Evolutionary conservation across 1,284 basidiomycete species (phyloP), one percentile per base, ranked within the genome.

Genomic region (Tilletia indica): DNA sequence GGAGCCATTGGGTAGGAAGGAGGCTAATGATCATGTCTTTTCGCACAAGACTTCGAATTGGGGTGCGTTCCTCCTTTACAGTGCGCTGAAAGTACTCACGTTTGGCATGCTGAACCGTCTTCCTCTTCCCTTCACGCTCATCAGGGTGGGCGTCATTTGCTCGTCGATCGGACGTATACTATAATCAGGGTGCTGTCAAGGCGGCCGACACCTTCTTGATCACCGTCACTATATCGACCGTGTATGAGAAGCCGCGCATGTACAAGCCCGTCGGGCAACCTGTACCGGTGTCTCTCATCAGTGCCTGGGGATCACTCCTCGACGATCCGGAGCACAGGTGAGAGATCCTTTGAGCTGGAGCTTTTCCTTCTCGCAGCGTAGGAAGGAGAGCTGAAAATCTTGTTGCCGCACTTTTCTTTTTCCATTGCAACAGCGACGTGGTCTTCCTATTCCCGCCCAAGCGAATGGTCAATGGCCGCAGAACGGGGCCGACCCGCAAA

Each of bases 21-120:
- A 94, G 80, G 93, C 93, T 0, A 88, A 89, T 68, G 91, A 93
- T 76, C 93, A 93, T 82, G 89, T 90, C 1, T 94, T 93, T 76
- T 92, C 91, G 12, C 89, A 89, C 83, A 91, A 91, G 86, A 92
- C 84, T 31, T 77, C 83, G 42, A 85, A 85, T 69, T 85, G 85
- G 85, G 85, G 85, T 34, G 16, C 66, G 58, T 67, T 47, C 21
- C 21, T 49, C 48, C 48, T n/a, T 12, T 14, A 49, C 48, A 49
- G 31, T 36, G 9, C n/a, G 14, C 5, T 19, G 21, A 5, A 68
- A 49, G n/a, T 12, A 49, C 12, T 14, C 12, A 54, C 6, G 4
- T 12, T 12, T 12, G 12, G 12, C 21, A 11, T 34, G 19, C 49
- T 49, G 47, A 56, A 11, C 21, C 4, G n/a, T 49, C 68, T 49